Percentiles rank a stretch among this genome's conserved stretches.
phyloP scores from a whole-genome alignment of 139 green algal genomes.

The Dunaliella primolecta region DNA sequence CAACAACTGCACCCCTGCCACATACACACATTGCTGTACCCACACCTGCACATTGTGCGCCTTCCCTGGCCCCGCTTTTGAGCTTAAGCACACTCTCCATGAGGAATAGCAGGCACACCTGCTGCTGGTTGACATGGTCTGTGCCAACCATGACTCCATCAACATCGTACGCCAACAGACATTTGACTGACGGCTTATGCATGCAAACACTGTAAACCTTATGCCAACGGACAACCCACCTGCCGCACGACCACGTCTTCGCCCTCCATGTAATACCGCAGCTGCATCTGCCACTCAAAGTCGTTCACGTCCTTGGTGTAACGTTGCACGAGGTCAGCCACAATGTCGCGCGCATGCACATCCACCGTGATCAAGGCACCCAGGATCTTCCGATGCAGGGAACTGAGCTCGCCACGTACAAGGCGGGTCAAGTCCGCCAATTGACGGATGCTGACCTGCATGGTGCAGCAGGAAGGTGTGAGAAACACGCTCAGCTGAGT shows the following conservation, averaged over 20 bases:
- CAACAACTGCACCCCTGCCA: too few relatives aligned
- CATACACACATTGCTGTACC: too few relatives aligned
- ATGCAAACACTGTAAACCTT: too few relatives aligned
- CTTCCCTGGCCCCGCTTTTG: too few relatives aligned
- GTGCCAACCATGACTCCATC: too few relatives aligned
- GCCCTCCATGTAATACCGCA: slow-evolving; percentile 69
- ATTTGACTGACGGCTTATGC: too few relatives aligned
- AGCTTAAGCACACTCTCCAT: too few relatives aligned
- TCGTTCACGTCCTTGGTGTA: slow-evolving; percentile 48
- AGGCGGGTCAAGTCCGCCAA: slow-evolving; percentile 65
- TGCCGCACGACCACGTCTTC: slow-evolving; percentile 62
- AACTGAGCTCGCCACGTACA: slow-evolving; percentile 58
- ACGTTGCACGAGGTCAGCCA: slow-evolving; percentile 56
- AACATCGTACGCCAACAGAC: too few relatives aligned
- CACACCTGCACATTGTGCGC: too few relatives aligned
- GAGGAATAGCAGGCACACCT: too few relatives aligned
- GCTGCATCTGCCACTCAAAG: slow-evolving; percentile 89
- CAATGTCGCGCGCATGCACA: slow-evolving; percentile 79
- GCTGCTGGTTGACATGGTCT: too few relatives aligned
- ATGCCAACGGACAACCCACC: too few relatives aligned
- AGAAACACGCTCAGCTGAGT: background rate
- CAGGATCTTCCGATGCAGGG: slow-evolving; percentile 60
- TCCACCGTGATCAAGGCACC: slow-evolving; percentile 85
- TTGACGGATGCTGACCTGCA: slow-evolving; percentile 57
- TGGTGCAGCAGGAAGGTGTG: background rate